phyloP scores from a whole-genome alignment of 108 stramenopile genomes.

The Cyclostephanos tholiformis region DNA sequence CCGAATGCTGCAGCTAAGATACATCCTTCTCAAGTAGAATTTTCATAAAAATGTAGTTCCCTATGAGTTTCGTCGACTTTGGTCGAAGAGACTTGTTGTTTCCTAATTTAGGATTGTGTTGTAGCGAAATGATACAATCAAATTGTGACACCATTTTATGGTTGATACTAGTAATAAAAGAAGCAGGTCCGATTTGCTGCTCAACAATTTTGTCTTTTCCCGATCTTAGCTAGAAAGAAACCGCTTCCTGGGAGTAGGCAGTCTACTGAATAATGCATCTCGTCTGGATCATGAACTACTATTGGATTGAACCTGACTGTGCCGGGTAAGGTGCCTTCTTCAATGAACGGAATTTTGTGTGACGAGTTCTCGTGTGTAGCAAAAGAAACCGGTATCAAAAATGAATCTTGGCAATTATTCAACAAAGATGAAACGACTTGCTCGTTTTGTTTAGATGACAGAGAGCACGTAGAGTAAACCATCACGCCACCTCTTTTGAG shows the following conservation, averaged over 20 bases:
- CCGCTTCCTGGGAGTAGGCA: conserved; percentile 6
- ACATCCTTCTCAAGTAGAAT: neutral
- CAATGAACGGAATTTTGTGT: neutral
- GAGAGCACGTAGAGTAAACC: conserved; percentile 93
- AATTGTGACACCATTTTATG: neutral
- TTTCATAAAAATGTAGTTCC: neutral
- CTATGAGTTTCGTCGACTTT: neutral
- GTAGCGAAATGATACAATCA: neutral
- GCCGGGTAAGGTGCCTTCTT: conserved; percentile 4
- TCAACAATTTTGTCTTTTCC: neutral
- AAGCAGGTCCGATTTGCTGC: neutral
- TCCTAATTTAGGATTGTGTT: neutral
- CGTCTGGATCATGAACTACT: neutral
- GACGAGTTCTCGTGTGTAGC: neutral
- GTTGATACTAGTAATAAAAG: neutral
- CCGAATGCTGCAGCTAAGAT: conserved; percentile 40
- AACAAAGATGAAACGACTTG: conserved; percentile 83
- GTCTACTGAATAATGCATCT: neutral
- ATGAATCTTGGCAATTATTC: conserved; percentile 47
- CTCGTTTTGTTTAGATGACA: conserved; percentile 89
- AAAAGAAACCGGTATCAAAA: conserved; percentile 62
- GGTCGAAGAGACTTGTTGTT: neutral
- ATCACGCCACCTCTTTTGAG: conserved; percentile 79
- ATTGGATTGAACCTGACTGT: conserved; percentile 9
- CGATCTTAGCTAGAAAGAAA: conserved; percentile 3